Conservation (phyloP, 2,329 filamentous ascomycete species). For the Nemania sp. region DNA sequence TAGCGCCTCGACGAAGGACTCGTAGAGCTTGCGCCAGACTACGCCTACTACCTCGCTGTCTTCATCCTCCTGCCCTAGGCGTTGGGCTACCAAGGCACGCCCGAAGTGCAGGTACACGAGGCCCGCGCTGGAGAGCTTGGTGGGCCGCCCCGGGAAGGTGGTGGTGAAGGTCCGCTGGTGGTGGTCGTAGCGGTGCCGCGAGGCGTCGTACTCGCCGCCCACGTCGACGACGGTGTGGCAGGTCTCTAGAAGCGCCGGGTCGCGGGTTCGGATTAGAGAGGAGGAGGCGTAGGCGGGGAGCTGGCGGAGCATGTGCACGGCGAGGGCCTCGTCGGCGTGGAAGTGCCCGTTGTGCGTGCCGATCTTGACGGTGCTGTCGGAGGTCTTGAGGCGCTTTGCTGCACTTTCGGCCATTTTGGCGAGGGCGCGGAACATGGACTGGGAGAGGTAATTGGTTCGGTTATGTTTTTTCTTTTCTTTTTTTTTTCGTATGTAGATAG, state of each 20-base stretch:
- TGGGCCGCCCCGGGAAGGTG: conserved; percentile 84
- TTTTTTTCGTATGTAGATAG: too few species aligned
- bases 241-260: conserved; percentile 78
- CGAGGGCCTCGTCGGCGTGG: conserved; percentile 97
- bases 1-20: conserved; percentile 92
- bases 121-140: conserved; percentile 93
- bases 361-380: conserved; percentile 69
- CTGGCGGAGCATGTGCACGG: conserved; percentile 92
- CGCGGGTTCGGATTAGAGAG: conserved; percentile 85
- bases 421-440: conserved; percentile 58
- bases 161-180: conserved; percentile 92
- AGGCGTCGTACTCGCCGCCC: conserved; percentile 90
- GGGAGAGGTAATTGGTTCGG: not conserved
- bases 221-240: conserved; percentile 98
- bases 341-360: conserved; percentile 99
- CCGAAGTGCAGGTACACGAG: conserved; percentile 98
- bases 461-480: too few species aligned
- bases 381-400: conserved; percentile 86
- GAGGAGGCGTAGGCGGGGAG: conserved; percentile 84
- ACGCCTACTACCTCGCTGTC: conserved; percentile 76
- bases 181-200: conserved; percentile 87
- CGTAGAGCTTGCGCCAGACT: conserved; percentile 90
- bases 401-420: conserved; percentile 74
- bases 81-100: conserved; percentile 78
- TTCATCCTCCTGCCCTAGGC: conserved; percentile 67